These are phyloP conservation scores for Dactylellina leptospora DNA, from an alignment of 2,329 filamentous ascomycete genomes.

Conservation along the genomic window DNA sequence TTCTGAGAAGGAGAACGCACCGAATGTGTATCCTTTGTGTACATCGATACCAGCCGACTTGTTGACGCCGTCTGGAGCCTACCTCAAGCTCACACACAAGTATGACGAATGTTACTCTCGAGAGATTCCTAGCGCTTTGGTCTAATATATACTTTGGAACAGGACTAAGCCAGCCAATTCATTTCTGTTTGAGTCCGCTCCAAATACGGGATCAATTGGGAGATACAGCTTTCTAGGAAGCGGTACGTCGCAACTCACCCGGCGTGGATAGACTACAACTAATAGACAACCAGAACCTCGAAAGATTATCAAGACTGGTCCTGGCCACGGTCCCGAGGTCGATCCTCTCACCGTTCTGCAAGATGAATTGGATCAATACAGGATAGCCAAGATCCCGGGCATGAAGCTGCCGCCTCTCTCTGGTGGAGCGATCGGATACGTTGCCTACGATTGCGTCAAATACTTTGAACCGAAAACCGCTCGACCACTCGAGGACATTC, in stretches of 20 bases:
- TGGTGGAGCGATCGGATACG: conserved; percentile 93
- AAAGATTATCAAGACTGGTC: conserved; percentile 86
- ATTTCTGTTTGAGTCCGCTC: conserved; percentile 95
- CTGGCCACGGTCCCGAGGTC: conserved; percentile 81
- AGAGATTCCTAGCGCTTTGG: neutral
- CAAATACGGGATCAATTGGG: conserved; percentile 87
- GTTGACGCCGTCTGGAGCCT: conserved; percentile 91
- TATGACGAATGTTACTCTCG: conserved; percentile 61
- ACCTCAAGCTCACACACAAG: conserved; percentile 85
- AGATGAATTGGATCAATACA: conserved; percentile 77
- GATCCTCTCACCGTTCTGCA: conserved; percentile 87
- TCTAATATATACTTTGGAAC: neutral
- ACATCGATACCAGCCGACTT: conserved; percentile 89
- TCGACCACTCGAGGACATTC: conserved; percentile 83
- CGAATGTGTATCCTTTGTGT: conserved; percentile 83
- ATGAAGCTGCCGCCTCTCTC: conserved; percentile 84
- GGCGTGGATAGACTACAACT: conserved; percentile 53
- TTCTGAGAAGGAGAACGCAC: conserved; percentile 60
- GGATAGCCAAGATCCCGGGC: conserved; percentile 83
- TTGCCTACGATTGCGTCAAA: conserved; percentile 95
- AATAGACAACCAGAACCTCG: conserved; percentile 64
- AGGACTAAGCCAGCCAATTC: conserved; percentile 77
- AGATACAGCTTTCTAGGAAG: conserved; percentile 95
- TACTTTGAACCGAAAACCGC: conserved; percentile 99
- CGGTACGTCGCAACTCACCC: conserved; percentile 62